Evolutionary conservation across 2,329 filamentous ascomycete species (phyloP).

Genomic region (Aspergillus sp.): DNA sequence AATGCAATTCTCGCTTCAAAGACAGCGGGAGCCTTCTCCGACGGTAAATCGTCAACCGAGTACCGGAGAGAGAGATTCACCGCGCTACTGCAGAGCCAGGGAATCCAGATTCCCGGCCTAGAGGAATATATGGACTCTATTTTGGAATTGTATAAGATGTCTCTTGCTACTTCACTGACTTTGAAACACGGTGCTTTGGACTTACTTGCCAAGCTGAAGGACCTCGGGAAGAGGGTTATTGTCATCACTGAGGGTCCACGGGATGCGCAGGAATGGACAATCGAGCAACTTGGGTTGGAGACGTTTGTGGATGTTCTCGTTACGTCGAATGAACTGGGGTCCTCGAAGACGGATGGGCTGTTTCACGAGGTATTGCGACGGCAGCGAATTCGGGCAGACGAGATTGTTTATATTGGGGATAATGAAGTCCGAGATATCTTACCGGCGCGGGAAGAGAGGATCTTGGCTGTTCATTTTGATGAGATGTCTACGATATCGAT

Average conservation of each 20-base stretch:
- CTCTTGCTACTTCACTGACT: conserved; percentile 22
- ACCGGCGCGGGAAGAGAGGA: conserved; percentile 23
- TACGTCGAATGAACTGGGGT: conserved; percentile 34
- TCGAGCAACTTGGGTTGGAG: conserved; percentile 32
- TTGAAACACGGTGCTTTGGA: conserved; percentile 40
- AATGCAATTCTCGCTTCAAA: conserved; percentile 31
- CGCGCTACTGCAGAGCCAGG: conserved; percentile 27
- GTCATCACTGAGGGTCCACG: conserved; percentile 51
- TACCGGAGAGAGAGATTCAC: conserved; percentile 45
- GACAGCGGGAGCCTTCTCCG: conserved; percentile 44
- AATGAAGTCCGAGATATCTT: conserved; percentile 27
- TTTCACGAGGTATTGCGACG: conserved; percentile 26
- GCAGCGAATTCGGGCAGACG: conserved; percentile 18
- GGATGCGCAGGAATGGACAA: conserved; percentile 49
- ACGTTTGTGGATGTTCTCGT: conserved; percentile 31
- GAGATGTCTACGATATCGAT: neutral
- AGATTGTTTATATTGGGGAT: conserved; percentile 31
- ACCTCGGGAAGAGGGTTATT: conserved; percentile 40
- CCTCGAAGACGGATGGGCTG: conserved; percentile 34
- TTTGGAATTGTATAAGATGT: conserved; percentile 15
- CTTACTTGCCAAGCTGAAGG: conserved; percentile 36
- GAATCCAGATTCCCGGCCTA: neutral
- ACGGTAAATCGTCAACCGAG: conserved; percentile 46
- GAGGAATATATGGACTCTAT: conserved; percentile 14
- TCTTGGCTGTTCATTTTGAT: conserved; percentile 6